Evolutionary conservation across 257 asterid species (phyloP).

Genomic region (Catharanthus roseus): DNA sequence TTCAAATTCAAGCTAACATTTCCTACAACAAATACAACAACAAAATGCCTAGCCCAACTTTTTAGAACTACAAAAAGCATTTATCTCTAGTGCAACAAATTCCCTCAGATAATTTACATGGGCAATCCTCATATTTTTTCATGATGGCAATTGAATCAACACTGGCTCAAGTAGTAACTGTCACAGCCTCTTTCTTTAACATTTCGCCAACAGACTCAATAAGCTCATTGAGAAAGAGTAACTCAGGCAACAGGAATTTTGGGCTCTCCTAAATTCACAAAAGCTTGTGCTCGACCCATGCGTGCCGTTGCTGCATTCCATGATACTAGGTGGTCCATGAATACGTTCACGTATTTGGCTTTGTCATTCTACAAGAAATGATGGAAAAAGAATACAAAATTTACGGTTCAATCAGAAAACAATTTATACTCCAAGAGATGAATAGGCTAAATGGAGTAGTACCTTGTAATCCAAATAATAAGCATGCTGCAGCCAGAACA

Average conservation of each 20-base stretch:
- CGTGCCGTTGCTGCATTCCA: slow-evolving; percentile 91
- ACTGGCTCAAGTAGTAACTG: not conserved
- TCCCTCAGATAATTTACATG: not conserved
- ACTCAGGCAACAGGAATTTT: slow-evolving; percentile 81
- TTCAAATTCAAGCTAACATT: no score
- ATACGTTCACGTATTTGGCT: slow-evolving; percentile 30
- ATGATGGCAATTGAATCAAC: not conserved
- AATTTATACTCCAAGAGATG: not conserved
- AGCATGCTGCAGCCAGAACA: slow-evolving; percentile 34
- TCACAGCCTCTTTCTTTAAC: not conserved
- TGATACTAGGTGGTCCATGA: slow-evolving; percentile 44
- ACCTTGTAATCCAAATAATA: slow-evolving; percentile 47
- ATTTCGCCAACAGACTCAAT: not conserved
- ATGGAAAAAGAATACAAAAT: not conserved
- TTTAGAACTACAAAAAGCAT: no score
- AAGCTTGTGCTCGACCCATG: slow-evolving; percentile 89
- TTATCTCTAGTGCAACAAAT: no score
- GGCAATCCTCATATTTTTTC: not conserved
- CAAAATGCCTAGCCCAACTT: no score
- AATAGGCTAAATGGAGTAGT: slow-evolving; percentile 2
- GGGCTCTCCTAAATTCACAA: slow-evolving; percentile 91
- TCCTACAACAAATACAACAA: no score
- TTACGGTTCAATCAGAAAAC: not conserved
- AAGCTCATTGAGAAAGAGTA: not conserved
- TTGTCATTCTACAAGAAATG: slow-evolving; percentile 26